Base-by-base conservation (phyloP, 441 rosid genomes). In the Euphorbia schlechtendalii region DNA sequence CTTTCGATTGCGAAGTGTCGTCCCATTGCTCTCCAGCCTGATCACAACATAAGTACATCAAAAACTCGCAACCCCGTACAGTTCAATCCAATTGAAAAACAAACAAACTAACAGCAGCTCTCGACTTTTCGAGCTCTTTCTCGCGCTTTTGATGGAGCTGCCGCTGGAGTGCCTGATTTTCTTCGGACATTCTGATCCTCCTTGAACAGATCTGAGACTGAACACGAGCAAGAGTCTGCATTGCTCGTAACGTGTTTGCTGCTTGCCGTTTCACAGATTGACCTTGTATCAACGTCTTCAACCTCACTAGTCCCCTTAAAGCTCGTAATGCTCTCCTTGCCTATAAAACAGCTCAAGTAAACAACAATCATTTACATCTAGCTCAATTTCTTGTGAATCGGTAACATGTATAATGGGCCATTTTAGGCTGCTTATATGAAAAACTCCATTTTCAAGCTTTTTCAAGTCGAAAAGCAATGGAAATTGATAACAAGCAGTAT, bases 221-320 rank as follows among this genome's bases (percentile, higher is more conserved):
- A 67, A 94, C 69, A 41, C 84, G 87, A 65, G 96, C 89, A 64
- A 94, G 87, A 46, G 90, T 86, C 84, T 90, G 97, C 99, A 93
- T 93, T 76, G 88, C 85, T 64, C 77, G 78, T 68, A 93, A 69
- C 8, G 95, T 87, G 13, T 86, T 71, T 34, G 82, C 74, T 2
- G 97, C 84, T 85, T 93, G 99, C 45, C 87, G 82, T 76, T 78
- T 86, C 45, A 93, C 97, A 27, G 85, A 66, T 62, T 87, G 87
- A 20, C 96, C 90, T 63, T 80, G 86, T 56, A 87, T 78, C 78
- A 90, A 63, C 32, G 84, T 74, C 78, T 81, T 93, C 82, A 93
- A 76, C 76, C 97, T 85, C 69, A 82, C 95, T 73, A 90, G 73
- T 8, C 99, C 96, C 81, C 85, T 83, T 74, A 93, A 77, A 49